Percentiles rank a stretch among this genome's conserved stretches.
phyloP scores from a whole-genome alignment of 2,329 filamentous ascomycete genomes.

The Drechmeria coniospora region DNA sequence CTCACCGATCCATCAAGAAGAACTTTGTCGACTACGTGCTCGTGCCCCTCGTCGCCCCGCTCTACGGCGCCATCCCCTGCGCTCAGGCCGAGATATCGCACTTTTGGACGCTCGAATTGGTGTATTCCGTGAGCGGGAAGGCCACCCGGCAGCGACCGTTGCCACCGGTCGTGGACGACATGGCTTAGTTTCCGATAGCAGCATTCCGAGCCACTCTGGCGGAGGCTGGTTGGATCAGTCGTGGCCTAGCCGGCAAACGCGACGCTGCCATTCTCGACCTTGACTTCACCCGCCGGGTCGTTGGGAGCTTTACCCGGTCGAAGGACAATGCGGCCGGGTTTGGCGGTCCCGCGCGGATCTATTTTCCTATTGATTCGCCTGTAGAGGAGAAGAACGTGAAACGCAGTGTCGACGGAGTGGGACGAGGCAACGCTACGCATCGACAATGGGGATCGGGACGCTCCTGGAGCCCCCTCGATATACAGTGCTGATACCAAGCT shows the following conservation, averaged over 20 bases:
- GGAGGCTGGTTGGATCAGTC: conserved; percentile 6
- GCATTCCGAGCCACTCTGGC: too few relatives aligned
- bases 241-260: neutral
- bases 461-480: too few relatives aligned
- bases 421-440: too few relatives aligned
- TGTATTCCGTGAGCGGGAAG: conserved; percentile 60
- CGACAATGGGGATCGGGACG: too few relatives aligned
- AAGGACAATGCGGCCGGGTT: too few relatives aligned
- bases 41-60: conserved; percentile 50
- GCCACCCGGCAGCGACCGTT: conserved; percentile 36
- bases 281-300: too few relatives aligned
- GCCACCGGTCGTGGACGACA: conserved; percentile 24
- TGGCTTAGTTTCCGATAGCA: conserved; percentile 20
- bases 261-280: too few relatives aligned
- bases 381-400: conserved; percentile 8
- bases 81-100: conserved; percentile 54
- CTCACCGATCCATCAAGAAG: conserved; percentile 36
- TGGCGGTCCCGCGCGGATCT: too few relatives aligned
- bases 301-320: too few relatives aligned
- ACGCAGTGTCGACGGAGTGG: too few relatives aligned
- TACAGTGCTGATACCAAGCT: too few relatives aligned
- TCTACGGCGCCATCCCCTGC: conserved; percentile 53
- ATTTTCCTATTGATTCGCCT: too few relatives aligned
- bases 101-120: conserved; percentile 53
- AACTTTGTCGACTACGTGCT: conserved; percentile 48